Base-by-base conservation (phyloP, 1,139 yeast genomes). In the Hemisphaericaspora lyxosophila region DNA sequence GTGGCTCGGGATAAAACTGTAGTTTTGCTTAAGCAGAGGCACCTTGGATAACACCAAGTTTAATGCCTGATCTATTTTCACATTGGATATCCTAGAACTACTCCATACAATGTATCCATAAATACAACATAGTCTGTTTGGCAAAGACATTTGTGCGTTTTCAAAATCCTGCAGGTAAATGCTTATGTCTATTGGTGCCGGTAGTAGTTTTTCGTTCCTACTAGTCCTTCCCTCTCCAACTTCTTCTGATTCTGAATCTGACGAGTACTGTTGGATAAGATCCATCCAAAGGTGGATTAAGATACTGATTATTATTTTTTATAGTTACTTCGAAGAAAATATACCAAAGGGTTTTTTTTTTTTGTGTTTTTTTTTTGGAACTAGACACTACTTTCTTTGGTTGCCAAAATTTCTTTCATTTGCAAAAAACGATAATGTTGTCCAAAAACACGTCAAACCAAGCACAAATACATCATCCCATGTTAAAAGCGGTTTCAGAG, bases 151-250 rank as follows among this genome's bases (percentile, higher is more conserved):
- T 16, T 26, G 32, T 7, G 17, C 33, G n/a, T 39, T 35, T 31
- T 39, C 38, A 23, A 39, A 30, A 31, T 38, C 36, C 19, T 41
- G 46, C 48, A 46, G 50, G 26, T 34, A 47, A 11, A 45, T 40
- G 17, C 29, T 33, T 26, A 44, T 33, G 11, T 30, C 31, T 6
- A 40, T 40, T 7, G 37, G 42, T 9, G 38, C 40, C 5, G 35
- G 34, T n/a, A 37, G 42, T 9, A 27, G 38, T 11, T 9, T 28
- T 7, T 17, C 16, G 17, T 30, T 27, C 2, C 3, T 5, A 11
- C 7, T 18, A 9, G 16, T n/a, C n/a, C 23, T 7, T 3, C 22
- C 34, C 15, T 31, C 39, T 11, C 9, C 13, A 13, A 35, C 39
- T 11, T 38, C 22, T 18, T 38, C 46, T 13, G 36, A 19, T 7